Base-by-base conservation (phyloP, 1,284 basidiomycete genomes). In the Apiotrichum siamense region DNA sequence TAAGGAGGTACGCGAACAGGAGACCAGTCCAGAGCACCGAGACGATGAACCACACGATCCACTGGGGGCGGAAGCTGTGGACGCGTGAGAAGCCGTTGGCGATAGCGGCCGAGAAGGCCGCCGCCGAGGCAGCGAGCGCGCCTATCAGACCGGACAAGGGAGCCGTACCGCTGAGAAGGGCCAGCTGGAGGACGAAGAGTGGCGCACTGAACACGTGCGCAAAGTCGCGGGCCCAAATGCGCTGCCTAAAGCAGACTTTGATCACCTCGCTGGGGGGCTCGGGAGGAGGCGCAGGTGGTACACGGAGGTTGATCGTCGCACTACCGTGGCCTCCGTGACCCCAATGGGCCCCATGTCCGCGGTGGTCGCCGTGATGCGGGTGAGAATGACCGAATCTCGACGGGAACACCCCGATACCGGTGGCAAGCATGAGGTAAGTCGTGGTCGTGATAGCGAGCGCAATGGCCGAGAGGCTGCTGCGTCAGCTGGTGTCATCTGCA, bases 341-440 rank as follows among this genome's bases (percentile, higher is more conserved):
- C 5, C 37, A 32, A 21, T 33, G 38, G 27, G 20, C 31, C 17
- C 25, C 35, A 21, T 40, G 37, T 7, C 29, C 26, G 42, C 17
- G 18, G 39, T 18, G 38, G 39, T 44, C 40, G 17, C 33, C 33
- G 24, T 12, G 32, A 44, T 25, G 56, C 18, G 49, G 17, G 21
- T 39, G 37, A 11, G 5, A 3, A 4, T n/a, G 21, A 23, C 6
- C 12, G 21, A 15, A n/a, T n/a, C n/a, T n/a, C n/a, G 37, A 36
- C 37, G 61, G 55, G 49, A 57, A 55, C 51, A 62, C 48, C 21
- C 69, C 70, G 40, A 68, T 44, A 24, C 65, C 65, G 20, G 63
- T 63, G 10, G 66, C 63, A 61, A 71, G 63, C 45, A 58, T 56
- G 32, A 71, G 51, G 61, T 72, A 71, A n/a, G 64, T 57, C 38